Conservation (phyloP, 2,329 filamentous ascomycete genomes). For the Diaporthe vaccinii region DNA sequence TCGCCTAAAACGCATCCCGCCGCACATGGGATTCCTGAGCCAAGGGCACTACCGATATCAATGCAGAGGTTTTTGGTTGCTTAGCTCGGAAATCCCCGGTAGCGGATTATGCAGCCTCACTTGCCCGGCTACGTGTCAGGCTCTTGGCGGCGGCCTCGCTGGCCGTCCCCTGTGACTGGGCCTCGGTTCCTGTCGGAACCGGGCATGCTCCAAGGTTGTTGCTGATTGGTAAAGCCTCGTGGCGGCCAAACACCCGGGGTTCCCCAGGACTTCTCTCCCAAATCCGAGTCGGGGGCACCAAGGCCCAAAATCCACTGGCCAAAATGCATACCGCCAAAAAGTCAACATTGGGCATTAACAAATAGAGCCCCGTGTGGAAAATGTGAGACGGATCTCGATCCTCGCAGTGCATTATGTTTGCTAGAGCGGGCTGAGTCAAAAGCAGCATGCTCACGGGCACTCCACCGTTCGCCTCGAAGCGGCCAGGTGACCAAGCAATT, state of each 20-base stretch:
- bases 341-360: slow-evolving; percentile 14
- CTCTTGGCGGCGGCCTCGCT: slow-evolving; percentile 18
- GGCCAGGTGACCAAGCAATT: neutral
- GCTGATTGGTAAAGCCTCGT: slow-evolving; percentile 23
- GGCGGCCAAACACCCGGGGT: neutral
- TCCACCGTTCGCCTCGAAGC: neutral
- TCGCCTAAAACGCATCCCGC: slow-evolving; percentile 16
- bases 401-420: neutral
- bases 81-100: slow-evolving; percentile 17
- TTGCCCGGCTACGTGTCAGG: slow-evolving; percentile 19
- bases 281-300: neutral
- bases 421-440: slow-evolving; percentile 12
- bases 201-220: slow-evolving; percentile 19
- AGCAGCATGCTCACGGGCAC: neutral
- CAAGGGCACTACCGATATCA: slow-evolving; percentile 22
- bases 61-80: slow-evolving; percentile 3
- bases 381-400: slow-evolving; percentile 18
- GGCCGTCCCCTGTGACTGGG: slow-evolving; percentile 10
- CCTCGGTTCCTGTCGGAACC: slow-evolving; percentile 11
- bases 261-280: neutral
- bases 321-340: neutral
- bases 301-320: neutral
- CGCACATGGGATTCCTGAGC: slow-evolving; percentile 30
- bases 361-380: neutral
- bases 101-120: slow-evolving; percentile 32